Evolutionary conservation across 2,329 filamentous ascomycete genomes (phyloP).

Genomic region (Fusarium succisae): DNA sequence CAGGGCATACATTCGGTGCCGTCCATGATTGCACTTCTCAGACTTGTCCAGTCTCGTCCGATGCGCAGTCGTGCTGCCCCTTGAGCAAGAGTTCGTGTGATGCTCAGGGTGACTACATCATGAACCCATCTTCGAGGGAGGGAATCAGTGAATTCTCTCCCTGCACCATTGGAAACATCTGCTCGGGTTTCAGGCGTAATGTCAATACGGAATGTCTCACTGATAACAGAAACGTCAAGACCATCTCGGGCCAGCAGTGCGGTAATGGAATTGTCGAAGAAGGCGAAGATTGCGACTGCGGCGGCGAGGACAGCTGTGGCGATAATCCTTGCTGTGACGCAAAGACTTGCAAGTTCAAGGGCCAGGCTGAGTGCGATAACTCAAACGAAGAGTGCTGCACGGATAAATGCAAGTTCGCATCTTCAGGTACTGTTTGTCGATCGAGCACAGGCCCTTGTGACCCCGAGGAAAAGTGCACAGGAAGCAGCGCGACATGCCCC

Average conservation of each 20-base stretch:
- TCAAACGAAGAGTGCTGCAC: constrained; percentile 86
- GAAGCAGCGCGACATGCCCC: constrained; percentile 77
- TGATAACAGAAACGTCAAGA: constrained; percentile 85
- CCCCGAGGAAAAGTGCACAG: constrained; percentile 83
- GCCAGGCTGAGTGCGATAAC: constrained; percentile 79
- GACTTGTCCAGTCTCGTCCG: constrained; percentile 72
- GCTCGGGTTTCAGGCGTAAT: constrained; percentile 81
- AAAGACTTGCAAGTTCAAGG: constrained; percentile 84
- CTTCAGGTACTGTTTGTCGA: constrained; percentile 79
- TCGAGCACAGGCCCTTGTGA: constrained; percentile 83
- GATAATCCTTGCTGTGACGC: constrained; percentile 85
- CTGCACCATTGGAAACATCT: constrained; percentile 94
- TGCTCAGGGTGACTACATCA: constrained; percentile 83
- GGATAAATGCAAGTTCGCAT: constrained; percentile 70
- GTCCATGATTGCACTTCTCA: constrained; percentile 85
- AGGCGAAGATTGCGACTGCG: constrained; percentile 96
- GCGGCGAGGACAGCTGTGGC: constrained; percentile 76
- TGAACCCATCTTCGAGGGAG: constrained; percentile 88
- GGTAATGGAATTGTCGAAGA: constrained; percentile 97
- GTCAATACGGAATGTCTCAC: constrained; percentile 81
- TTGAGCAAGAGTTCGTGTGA: constrained; percentile 74
- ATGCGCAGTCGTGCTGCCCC: constrained; percentile 77
- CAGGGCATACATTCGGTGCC: constrained; percentile 93
- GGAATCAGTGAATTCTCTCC: constrained; percentile 83
- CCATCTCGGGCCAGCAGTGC: constrained; percentile 84